Evolutionary conservation across 768 basidiomycete species (phyloP), one percentile per base, ranked within the genome.

Genomic region (Dentipellis fragilis): DNA sequence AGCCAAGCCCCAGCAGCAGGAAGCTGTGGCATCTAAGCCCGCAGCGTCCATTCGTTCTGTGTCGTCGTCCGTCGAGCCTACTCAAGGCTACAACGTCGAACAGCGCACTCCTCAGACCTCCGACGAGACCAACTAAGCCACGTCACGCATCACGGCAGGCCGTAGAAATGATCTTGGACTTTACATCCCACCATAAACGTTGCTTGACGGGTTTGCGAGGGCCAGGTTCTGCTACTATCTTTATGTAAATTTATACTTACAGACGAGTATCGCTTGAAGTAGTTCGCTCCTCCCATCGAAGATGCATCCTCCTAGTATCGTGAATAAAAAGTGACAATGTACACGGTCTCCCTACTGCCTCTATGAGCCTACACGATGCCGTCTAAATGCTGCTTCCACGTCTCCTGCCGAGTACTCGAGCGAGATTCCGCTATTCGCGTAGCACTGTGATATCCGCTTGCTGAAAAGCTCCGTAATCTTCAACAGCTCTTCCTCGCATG

Each of bases 401-500:
- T 96, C 93, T 34, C 70, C 72, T 21, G 74, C 68, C 3, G 79
- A 79, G 62, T 87, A 96, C 60, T 97, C 93, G 54, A 94, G 68
- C 8, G 76, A 69, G 23, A 88, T 68, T 1, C 87, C 85, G 50
- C 75, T 79, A 51, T 89, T 90, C 16, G 74, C 75, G 68, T 95
- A 97, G 64, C 91, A 90, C 65, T 87, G 83, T 10, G 75, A 70
- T 59, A 96, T 87, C 58, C 85, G 73, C 57, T 76, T 81, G 50
- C 66, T 67, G 69, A 89, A 92, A 47, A 79, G 69, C 59, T 85
- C 81, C 8, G 86, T 88, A 60, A 92, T 77, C 58, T 80, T 78
- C 58, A 86, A 68, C 56, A 96, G 66, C 63, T 93, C 91, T 53
- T 87, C 85, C 67, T 94, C 91, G 68, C 91, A 91, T 37, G 90